Percentiles rank a stretch among this genome's conserved stretches.
Conservation (phyloP, 2,329 filamentous ascomycete species). For the Paecilomyces variotii region DNA sequence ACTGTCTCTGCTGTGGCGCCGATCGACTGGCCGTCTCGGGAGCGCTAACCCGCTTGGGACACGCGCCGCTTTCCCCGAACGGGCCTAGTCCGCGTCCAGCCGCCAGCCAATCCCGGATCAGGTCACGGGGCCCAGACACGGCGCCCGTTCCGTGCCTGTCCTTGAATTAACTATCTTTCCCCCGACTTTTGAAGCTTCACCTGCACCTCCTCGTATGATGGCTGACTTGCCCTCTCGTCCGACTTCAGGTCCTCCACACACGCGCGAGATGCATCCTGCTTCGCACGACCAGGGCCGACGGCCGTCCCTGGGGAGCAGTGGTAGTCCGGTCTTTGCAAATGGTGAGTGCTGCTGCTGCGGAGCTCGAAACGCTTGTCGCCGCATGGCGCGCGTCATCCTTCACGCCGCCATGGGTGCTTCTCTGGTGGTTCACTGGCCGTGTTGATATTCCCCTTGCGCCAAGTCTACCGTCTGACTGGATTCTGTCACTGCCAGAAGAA, state of each 20-base stretch:
- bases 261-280: conserved; percentile 29
- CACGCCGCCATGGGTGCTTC: not conserved
- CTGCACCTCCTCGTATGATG: not conserved
- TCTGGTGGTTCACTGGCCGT: not conserved
- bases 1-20: conserved; percentile 4
- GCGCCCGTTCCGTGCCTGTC: conserved; percentile 10
- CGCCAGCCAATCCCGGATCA: conserved; percentile 12
- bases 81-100: conserved; percentile 17
- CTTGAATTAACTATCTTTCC: conserved; percentile 5
- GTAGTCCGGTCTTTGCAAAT: conserved; percentile 25
- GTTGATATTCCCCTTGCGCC: not conserved
- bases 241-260: conserved; percentile 2
- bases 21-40: conserved; percentile 18
- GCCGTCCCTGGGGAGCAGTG: conserved; percentile 28
- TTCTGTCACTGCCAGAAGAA: not conserved
- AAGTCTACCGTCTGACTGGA: too few species aligned
- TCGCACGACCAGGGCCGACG: conserved; percentile 26
- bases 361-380: not conserved
- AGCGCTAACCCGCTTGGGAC: conserved; percentile 24
- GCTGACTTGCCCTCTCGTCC: conserved; percentile 3
- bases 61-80: conserved; percentile 15
- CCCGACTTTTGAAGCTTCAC: conserved; percentile 1
- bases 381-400: not conserved
- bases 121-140: conserved; percentile 8
- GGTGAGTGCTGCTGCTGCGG: conserved; percentile 21